Percentiles rank a stretch among this genome's conserved stretches.
Evolutionary conservation across 2,329 filamentous ascomycete species (phyloP).

Genomic region (Sporothrix brunneoviolacea): DNA sequence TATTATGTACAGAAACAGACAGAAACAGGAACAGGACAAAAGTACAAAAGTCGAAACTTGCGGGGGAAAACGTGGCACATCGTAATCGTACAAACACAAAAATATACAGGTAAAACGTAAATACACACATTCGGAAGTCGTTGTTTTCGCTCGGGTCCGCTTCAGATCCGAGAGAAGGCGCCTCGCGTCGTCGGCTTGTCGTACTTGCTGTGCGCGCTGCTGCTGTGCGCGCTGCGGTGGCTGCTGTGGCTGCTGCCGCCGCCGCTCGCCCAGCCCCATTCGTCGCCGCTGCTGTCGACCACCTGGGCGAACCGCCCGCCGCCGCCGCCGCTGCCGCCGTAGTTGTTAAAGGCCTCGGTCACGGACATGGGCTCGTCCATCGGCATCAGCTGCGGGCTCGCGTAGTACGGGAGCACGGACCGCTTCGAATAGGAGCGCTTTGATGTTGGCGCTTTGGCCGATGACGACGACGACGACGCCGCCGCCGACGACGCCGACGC

Average conservation of each 20-base stretch:
- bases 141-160: too few relatives aligned
- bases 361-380: constrained; percentile 33
- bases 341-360: constrained; percentile 26
- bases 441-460: constrained; percentile 1
- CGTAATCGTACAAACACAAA: too few relatives aligned
- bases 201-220: background rate
- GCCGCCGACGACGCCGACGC: background rate
- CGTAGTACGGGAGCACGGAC: constrained; percentile 31
- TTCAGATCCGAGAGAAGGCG: too few relatives aligned
- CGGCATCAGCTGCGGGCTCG: constrained; percentile 32
- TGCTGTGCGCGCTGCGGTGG: too few relatives aligned
- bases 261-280: background rate
- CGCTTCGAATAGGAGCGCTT: constrained; percentile 10
- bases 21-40: too few relatives aligned
- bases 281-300: constrained; percentile 17
- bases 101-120: too few relatives aligned
- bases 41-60: too few relatives aligned
- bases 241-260: background rate
- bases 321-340: background rate
- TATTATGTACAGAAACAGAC: too few relatives aligned
- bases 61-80: too few relatives aligned
- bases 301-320: constrained; percentile 8
- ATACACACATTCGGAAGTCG: too few relatives aligned
- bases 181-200: background rate
- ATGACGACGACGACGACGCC: background rate